phyloP scores from a whole-genome alignment of 1,284 basidiomycete genomes.

The Moesziomyces sp. region DNA sequence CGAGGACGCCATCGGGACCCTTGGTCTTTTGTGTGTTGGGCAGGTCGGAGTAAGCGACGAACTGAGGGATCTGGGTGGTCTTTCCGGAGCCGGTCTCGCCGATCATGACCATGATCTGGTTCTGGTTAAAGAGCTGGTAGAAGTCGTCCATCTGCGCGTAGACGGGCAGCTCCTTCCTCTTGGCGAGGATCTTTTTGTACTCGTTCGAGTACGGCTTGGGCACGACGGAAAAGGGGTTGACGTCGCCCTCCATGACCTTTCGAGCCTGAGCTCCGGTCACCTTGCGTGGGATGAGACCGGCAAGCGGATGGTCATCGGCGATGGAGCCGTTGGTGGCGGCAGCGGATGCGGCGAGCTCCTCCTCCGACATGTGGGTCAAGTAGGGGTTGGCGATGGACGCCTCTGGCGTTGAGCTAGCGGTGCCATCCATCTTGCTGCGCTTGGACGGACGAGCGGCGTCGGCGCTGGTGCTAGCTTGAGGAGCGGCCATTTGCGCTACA shows the following conservation, averaged over 20 bases:
- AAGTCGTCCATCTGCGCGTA: constrained; percentile 93
- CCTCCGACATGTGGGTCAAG: constrained; percentile 51
- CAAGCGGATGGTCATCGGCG: constrained; percentile 73
- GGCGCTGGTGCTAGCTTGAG: constrained; percentile 30
- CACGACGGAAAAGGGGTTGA: constrained; percentile 79
- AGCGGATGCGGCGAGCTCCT: constrained; percentile 20
- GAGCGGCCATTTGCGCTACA: constrained; percentile 16
- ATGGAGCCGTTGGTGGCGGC: constrained; percentile 13
- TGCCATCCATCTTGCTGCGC: constrained; percentile 43
- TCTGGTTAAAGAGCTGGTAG: constrained; percentile 82
- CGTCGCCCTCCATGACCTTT: constrained; percentile 79
- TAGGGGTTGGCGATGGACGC: constrained; percentile 57
- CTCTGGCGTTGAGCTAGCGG: constrained; percentile 11
- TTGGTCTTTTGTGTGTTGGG: constrained; percentile 73
- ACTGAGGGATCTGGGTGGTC: constrained; percentile 99
- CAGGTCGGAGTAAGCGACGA: constrained; percentile 90
- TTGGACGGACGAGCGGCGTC: constrained; percentile 45
- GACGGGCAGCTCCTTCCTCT: constrained; percentile 89
- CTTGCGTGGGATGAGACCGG: constrained; percentile 81
- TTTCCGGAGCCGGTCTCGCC: constrained; percentile 98
- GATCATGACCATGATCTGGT: constrained; percentile 94
- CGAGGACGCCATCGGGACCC: constrained; percentile 68
- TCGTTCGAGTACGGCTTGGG: constrained; percentile 78
- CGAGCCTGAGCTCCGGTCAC: constrained; percentile 80
- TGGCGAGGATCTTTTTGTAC: constrained; percentile 87